Base-by-base conservation (phyloP, 805 yeast genomes). In the Kodamaea kakaduensis region DNA sequence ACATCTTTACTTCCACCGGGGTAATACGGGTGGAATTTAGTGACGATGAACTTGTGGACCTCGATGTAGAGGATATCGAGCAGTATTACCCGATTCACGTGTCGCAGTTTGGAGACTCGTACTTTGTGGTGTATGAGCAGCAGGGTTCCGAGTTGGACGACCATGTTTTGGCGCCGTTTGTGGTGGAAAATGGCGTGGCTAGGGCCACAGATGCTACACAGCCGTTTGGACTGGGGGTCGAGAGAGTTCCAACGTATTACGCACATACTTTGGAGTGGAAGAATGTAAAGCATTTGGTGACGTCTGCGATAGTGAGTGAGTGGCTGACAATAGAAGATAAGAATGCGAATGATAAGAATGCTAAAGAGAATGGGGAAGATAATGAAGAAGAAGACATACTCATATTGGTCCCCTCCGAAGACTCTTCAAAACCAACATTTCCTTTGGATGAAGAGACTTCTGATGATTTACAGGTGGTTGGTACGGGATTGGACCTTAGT, bases 381-480 rank as follows among this genome's bases (percentile, higher is more conserved):
- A 43, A 38, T 16, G 29, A 49, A 9, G 47, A 45, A 4, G 6
- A 15, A 9, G 7, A 18, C 3, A 18, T 19, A 10, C 30, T 32
- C 3, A 25, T 44, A 1, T 48, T 81, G 1, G 61, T 61, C 19
- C 79, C 79, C 6, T 56, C 72, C 3, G 83, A 82, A 46, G 96
- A 88, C 50, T 65, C 79, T 3, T 77, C 76, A 47, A 69, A 84
- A 32, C 95, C 95, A 0, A 71, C 77, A 17, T 62, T 86, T 43
- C 95, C 96, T 1, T 63, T 85, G 46, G 76, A 75, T 49, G 80
- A 76, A 6, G 79, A 67, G 2, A 63, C 80, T 1, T 80, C 73
- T 30, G 80, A 73, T 33, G 95, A 86, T 47, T 73, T 83, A 9
- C 71, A 82, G 6, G 78, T 90, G 0, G 61, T 84, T 15, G 96